Conservation (phyloP, 2,329 filamentous ascomycete species). For the Pseudogymnoascus sp. region DNA sequence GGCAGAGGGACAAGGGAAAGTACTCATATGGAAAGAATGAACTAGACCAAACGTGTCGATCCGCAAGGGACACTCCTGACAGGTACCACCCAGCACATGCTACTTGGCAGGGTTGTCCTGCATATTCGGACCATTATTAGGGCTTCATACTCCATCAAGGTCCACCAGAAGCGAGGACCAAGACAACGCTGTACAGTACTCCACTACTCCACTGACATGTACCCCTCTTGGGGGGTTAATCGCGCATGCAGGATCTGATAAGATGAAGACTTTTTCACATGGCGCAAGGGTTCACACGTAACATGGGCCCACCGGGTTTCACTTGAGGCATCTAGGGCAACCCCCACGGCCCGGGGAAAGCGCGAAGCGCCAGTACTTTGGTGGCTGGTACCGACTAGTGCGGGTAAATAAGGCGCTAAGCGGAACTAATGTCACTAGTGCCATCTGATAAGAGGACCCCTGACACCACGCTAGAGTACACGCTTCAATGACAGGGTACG, state of each 20-base stretch:
- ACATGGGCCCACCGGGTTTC: background rate
- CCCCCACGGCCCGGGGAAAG: background rate
- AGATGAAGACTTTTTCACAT: conserved; percentile 3
- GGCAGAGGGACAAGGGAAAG: background rate
- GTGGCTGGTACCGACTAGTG: background rate
- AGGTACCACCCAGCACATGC: background rate
- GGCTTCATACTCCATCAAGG: background rate
- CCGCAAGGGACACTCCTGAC: background rate
- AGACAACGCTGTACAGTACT: background rate
- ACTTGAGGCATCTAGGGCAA: background rate
- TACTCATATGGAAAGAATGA: background rate
- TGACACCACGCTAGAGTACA: background rate
- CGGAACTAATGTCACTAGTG: background rate
- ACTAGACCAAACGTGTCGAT: background rate
- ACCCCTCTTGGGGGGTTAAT: background rate
- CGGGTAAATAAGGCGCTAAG: background rate
- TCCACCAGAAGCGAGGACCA: background rate
- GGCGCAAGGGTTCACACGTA: background rate
- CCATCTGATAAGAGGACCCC: conserved; percentile 6
- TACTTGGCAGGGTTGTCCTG: background rate
- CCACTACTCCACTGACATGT: background rate
- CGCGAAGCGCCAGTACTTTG: background rate
- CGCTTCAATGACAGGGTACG: background rate
- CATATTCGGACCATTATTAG: background rate
- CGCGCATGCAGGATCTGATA: conserved; percentile 4